Evolutionary conservation across 768 basidiomycete genomes (phyloP), one percentile per base, ranked within the genome.

Genomic region (Trametes elegans): DNA sequence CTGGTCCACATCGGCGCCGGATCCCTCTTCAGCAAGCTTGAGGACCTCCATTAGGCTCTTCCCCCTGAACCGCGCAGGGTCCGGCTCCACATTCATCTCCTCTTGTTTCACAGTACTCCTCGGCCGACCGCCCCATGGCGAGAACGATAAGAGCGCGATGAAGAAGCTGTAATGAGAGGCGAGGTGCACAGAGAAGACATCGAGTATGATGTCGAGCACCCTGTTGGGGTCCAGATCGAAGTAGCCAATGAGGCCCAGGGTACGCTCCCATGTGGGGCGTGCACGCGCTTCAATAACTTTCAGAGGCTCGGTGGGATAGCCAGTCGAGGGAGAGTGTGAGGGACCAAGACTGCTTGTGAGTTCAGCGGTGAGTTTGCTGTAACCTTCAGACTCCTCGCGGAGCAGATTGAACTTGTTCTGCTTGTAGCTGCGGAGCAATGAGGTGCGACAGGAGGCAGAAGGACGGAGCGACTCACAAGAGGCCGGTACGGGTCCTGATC

Each of bases 351-450:
- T 81, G 60, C 85, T 85, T 10, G 85, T 84, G 34, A 99, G 75
- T 64, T 98, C 92, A 9, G 88, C 83, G 24, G 87, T 82, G 28
- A 98, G 82, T 70, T 95, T 94, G 68, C 92, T 92, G 74, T 93
- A 99, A 7, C 97, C 97, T 74, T 98, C 96, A 0, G 94, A 94
- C 64, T 97, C 92, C 73, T 99, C 97, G 32, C 97, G 88, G 14
- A 98, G 81, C 34, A 99, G 81, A 67, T 98, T 99, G 77, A 95
- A 96, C 72, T 98, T 99, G 74, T 93, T 93, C 71, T 99, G 96
- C 70, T 93, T 94, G 76, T 94, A 96, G 68, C 92, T 95, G 66
- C n/a, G 49, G 16, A 23, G 23, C 28, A 23, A 21, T 57, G 39
- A 53, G 48, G 32, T 42, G 14, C 14, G 19, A 26, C 14, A 36